These are phyloP conservation scores for Labyrinthula sp. DNA, from an alignment of 352 stramenopile species.

Conservation along the genomic window DNA sequence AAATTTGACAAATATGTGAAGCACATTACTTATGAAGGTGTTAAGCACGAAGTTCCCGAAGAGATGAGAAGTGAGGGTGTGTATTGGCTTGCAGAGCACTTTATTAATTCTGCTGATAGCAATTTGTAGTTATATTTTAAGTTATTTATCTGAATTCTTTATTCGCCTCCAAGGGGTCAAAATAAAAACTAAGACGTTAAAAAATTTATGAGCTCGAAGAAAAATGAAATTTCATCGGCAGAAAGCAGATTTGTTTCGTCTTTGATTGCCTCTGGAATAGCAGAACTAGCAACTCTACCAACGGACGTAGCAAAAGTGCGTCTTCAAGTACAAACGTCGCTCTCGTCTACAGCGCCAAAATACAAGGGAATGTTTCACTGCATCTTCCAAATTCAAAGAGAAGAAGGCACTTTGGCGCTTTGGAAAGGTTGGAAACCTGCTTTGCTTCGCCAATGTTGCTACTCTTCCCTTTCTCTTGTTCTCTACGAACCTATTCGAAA, in stretches of 20 bases:
- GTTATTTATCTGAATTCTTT: too few species aligned
- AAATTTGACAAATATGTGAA: too few species aligned
- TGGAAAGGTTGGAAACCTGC: conserved; percentile 30
- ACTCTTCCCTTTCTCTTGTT: conserved; percentile 28
- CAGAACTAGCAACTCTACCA: conserved; percentile 16
- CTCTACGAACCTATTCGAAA: conserved; percentile 32
- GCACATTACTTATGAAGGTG: too few species aligned
- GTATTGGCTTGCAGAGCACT: too few species aligned
- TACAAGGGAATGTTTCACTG: conserved; percentile 23
- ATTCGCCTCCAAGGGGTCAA: too few species aligned
- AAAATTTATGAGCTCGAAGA: too few species aligned
- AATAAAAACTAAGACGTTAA: too few species aligned
- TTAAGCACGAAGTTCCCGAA: too few species aligned
- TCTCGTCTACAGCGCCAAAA: not conserved
- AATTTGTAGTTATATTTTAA: too few species aligned
- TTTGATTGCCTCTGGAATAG: conserved; percentile 17
- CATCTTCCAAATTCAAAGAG: conserved; percentile 13
- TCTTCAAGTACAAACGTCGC: conserved; percentile 14
- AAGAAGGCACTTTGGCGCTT: conserved; percentile 26
- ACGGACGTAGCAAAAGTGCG: conserved; percentile 25
- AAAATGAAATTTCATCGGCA: too few species aligned
- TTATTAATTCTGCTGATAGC: too few species aligned
- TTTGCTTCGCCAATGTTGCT: conserved; percentile 29
- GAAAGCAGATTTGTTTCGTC: conserved; percentile 23
- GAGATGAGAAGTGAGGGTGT: too few species aligned